These are phyloP conservation scores for Nakazawaea anatomiae DNA, from an alignment of 805 yeast species.

Conservation along the genomic window DNA sequence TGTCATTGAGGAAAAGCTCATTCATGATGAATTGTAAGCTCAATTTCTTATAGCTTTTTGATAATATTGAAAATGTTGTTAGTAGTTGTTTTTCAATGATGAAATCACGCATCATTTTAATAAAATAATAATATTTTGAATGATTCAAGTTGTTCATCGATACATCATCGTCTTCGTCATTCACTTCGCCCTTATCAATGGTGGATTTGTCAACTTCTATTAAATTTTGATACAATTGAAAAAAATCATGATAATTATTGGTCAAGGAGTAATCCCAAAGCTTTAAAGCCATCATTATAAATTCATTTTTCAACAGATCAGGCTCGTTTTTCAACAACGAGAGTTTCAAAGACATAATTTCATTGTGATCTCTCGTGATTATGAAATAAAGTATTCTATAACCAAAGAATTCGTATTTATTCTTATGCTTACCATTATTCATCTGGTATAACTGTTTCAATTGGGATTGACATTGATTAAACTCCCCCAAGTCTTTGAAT, in stretches of 20 bases:
- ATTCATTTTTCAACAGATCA: conserved; percentile 15
- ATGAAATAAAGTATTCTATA: conserved; percentile 72
- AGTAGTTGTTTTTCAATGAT: conserved; percentile 56
- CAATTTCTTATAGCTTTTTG: conserved; percentile 49
- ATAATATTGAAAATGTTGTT: conserved; percentile 46
- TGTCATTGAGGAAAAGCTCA: conserved; percentile 32
- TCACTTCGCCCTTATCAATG: conserved; percentile 14
- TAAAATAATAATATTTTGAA: conserved; percentile 18
- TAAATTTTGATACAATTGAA: conserved; percentile 33
- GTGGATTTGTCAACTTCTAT: conserved; percentile 27
- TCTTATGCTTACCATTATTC: conserved; percentile 20
- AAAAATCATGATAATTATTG: conserved; percentile 49
- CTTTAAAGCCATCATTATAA: conserved; percentile 25
- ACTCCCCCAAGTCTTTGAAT: conserved; percentile 84
- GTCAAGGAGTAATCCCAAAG: conserved; percentile 28
- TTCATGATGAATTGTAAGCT: conserved; percentile 28
- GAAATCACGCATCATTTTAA: conserved; percentile 35
- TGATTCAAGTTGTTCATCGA: conserved; percentile 14
- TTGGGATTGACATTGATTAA: conserved; percentile 90
- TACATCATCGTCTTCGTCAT: conserved; percentile 19
- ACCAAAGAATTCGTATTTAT: conserved; percentile 58
- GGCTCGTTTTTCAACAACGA: conserved; percentile 12
- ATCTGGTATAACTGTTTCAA: conserved; percentile 54
- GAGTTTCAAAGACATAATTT: conserved; percentile 39
- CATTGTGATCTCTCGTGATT: conserved; percentile 61